Percentiles rank a stretch among this genome's conserved stretches.
These are phyloP conservation scores for Salvia splendens DNA, from an alignment of 257 asterid species.

Conservation along the genomic window DNA sequence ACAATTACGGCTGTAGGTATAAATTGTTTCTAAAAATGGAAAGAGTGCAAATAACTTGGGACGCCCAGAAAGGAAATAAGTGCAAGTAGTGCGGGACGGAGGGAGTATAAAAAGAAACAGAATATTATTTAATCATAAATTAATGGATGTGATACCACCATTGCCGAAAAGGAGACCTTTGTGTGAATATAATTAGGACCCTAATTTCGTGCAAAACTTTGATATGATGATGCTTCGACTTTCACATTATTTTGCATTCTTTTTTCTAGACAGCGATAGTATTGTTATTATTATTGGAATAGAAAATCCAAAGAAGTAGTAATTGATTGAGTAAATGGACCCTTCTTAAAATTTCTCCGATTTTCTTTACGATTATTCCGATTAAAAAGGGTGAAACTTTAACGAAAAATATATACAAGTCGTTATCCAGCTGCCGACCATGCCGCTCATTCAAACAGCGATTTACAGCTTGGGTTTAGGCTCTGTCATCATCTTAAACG, in stretches of 20 bases:
- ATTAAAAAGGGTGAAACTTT: neutral
- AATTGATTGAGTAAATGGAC: conserved; percentile 29
- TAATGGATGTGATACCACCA: neutral
- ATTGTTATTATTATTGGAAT: neutral
- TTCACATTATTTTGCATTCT: conserved; percentile 23
- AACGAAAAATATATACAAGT: neutral
- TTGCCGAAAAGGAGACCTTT: neutral
- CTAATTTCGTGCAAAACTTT: conserved; percentile 11
- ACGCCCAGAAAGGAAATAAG: too few relatives aligned
- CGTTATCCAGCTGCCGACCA: neutral
- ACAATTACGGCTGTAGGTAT: too few relatives aligned
- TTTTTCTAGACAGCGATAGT: conserved; percentile 11
- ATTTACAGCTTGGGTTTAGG: too few relatives aligned
- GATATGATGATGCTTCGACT: conserved; percentile 23
- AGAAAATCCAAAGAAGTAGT: conserved; percentile 18
- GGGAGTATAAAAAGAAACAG: neutral
- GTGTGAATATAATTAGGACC: conserved; percentile 3
- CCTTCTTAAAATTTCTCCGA: neutral
- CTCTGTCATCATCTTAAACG: too few relatives aligned
- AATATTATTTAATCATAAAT: neutral
- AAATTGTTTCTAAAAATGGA: too few relatives aligned
- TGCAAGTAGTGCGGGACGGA: too few relatives aligned
- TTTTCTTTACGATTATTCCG: neutral
- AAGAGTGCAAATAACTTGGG: too few relatives aligned
- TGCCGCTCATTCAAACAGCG: too few relatives aligned